These are phyloP conservation scores for Saccharomycopsis fibuligera DNA, from an alignment of 805 yeast genomes.

Conservation along the genomic window DNA sequence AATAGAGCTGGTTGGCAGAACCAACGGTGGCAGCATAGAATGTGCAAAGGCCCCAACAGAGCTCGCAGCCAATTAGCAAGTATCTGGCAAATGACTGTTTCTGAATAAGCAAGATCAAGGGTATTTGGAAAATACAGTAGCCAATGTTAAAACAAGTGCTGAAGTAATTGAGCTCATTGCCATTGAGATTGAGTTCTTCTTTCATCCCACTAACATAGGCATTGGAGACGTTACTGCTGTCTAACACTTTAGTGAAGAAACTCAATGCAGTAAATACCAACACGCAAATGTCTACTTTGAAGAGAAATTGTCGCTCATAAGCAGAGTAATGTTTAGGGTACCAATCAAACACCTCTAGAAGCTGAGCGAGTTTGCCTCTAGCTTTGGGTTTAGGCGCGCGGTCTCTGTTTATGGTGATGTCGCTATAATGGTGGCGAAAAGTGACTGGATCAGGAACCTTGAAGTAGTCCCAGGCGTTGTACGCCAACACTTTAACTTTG, in stretches of 20 bases:
- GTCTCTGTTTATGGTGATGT: too few species aligned
- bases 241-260: conserved; percentile 27
- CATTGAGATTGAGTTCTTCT: conserved; percentile 28
- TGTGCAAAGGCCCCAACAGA: conserved; percentile 17
- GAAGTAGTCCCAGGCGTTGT: too few species aligned
- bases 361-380: too few species aligned
- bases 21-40: conserved; percentile 21
- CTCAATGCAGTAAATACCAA: conserved; percentile 3
- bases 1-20: conserved; percentile 35
- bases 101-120: conserved; percentile 23
- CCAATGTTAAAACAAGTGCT: background rate
- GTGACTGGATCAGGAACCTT: too few species aligned
- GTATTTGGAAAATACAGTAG: background rate
- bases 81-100: too few species aligned
- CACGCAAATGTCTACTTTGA: conserved; percentile 11
- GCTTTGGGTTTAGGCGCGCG: too few species aligned
- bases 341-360: conserved; percentile 6
- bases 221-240: conserved; percentile 35
- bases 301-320: conserved; percentile 17
- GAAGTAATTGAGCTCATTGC: conserved; percentile 23
- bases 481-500: too few species aligned
- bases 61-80: conserved; percentile 13
- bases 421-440: too few species aligned
- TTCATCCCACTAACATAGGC: conserved; percentile 39
- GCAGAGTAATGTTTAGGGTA: conserved; percentile 14